Evolutionary conservation across 306 rosid genomes (phyloP).

Genomic region (Corylus americana): DNA sequence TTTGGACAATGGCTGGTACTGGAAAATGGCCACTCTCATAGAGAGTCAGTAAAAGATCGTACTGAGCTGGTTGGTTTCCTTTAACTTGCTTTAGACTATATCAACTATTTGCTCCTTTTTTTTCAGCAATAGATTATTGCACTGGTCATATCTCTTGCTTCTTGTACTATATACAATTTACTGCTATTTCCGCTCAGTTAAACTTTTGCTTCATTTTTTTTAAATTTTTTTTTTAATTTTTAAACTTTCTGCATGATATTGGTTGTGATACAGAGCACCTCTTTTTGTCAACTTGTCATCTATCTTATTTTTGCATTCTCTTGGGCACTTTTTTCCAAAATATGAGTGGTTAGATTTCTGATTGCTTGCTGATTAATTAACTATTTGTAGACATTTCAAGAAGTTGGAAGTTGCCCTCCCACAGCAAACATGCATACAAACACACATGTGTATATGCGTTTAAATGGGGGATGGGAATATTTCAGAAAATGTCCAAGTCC

Average conservation of each 20-base stretch:
- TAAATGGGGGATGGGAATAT: neutral
- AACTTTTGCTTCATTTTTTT: neutral
- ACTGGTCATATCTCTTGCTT: neutral
- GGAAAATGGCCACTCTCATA: slow-evolving; percentile 78
- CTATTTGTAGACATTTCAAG: no score
- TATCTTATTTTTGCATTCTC: no score
- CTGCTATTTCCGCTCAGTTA: neutral
- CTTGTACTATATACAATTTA: neutral
- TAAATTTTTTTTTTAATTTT: neutral
- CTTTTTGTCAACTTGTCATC: no score
- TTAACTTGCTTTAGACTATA: slow-evolving; percentile 33
- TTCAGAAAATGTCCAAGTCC: neutral
- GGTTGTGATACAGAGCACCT: no score
- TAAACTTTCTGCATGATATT: neutral
- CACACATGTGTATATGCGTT: neutral
- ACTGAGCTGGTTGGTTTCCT: slow-evolving; percentile 69
- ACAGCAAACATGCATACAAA: neutral
- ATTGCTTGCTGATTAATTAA: no score
- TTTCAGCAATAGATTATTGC: neutral
- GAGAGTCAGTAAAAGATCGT: slow-evolving; percentile 60
- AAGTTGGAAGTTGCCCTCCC: no score
- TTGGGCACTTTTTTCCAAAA: no score
- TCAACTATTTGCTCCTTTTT: neutral
- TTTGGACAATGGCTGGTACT: slow-evolving; percentile 76
- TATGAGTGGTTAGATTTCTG: no score